Percentiles rank a stretch among this genome's conserved stretches.
These are phyloP conservation scores for Barbatosphaeria neglecta DNA, from an alignment of 495 filamentous ascomycete species.

Conservation along the genomic window DNA sequence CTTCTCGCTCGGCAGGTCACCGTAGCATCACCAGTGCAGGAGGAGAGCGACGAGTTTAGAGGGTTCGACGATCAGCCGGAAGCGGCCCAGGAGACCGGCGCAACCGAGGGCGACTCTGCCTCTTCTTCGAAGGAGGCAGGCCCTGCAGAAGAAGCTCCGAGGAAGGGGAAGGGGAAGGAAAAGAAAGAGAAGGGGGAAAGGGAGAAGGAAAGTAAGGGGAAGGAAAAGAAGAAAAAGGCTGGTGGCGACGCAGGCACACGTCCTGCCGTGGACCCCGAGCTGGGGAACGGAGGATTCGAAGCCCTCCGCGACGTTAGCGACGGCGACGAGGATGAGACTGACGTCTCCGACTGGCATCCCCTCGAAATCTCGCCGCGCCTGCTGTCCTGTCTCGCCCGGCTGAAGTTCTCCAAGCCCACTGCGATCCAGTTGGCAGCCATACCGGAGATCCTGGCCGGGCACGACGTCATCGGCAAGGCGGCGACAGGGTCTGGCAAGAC, in stretches of 20 bases:
- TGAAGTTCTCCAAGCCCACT: slow-evolving; percentile 71
- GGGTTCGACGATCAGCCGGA: slow-evolving; percentile 39
- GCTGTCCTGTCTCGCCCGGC: slow-evolving; percentile 59
- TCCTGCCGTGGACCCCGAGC: slow-evolving; percentile 20
- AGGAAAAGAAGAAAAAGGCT: slow-evolving; percentile 18
- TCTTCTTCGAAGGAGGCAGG: background rate
- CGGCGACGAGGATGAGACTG: slow-evolving; percentile 33
- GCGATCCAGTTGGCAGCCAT: slow-evolving; percentile 67
- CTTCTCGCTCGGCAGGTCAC: slow-evolving; percentile 4
- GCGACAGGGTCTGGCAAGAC: slow-evolving; percentile 80
- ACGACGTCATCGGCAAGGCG: slow-evolving; percentile 72
- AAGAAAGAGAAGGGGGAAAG: slow-evolving; percentile 1
- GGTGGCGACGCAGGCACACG: slow-evolving; percentile 18
- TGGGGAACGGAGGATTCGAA: slow-evolving; percentile 30
- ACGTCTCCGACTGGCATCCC: slow-evolving; percentile 64
- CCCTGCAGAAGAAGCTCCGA: slow-evolving; percentile 1
- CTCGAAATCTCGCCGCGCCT: slow-evolving; percentile 59
- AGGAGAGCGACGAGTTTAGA: slow-evolving; percentile 33
- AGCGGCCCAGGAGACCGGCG: slow-evolving; percentile 4
- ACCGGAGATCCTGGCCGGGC: slow-evolving; percentile 60
- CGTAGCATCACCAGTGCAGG: slow-evolving; percentile 6
- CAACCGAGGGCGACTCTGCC: background rate
- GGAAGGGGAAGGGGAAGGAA: slow-evolving; percentile 1
- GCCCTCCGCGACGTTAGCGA: slow-evolving; percentile 21
- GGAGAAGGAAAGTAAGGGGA: slow-evolving; percentile 3